phyloP scores from a whole-genome alignment of 2,329 filamentous ascomycete species.

The Dactylellina haptotyla region DNA sequence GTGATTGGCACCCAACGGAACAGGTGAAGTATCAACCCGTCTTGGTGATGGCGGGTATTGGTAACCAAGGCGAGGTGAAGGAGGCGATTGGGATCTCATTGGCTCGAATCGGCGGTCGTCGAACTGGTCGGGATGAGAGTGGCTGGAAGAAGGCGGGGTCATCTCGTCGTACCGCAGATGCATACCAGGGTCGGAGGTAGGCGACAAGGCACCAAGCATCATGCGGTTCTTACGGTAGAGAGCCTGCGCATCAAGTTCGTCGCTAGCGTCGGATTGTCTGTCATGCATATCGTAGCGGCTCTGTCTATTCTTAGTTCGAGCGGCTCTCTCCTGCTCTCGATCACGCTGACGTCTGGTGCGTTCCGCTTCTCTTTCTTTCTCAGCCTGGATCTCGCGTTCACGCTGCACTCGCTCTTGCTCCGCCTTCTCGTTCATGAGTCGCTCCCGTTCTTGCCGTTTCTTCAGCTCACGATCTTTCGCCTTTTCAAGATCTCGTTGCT shows the following conservation, averaged over 20 bases:
- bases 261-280: slow-evolving; percentile 39
- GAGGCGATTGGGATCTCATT: slow-evolving; percentile 47
- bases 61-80: slow-evolving; percentile 49
- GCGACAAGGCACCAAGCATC: slow-evolving; percentile 49
- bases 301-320: slow-evolving; percentile 31
- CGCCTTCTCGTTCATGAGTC: slow-evolving; percentile 43
- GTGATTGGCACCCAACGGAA: slow-evolving; percentile 31
- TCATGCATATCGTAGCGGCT: slow-evolving; percentile 48
- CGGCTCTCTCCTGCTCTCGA: slow-evolving; percentile 25
- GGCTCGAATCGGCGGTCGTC: slow-evolving; percentile 49
- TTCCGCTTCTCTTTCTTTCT: slow-evolving; percentile 40
- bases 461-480: slow-evolving; percentile 44
- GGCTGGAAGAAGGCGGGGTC: slow-evolving; percentile 52
- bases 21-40: slow-evolving; percentile 44
- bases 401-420: slow-evolving; percentile 51
- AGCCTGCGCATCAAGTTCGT: slow-evolving; percentile 43
- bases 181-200: slow-evolving; percentile 43
- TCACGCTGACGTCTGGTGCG: slow-evolving; percentile 43
- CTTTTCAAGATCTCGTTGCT: slow-evolving; percentile 41
- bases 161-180: slow-evolving; percentile 52
- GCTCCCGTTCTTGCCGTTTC: slow-evolving; percentile 44
- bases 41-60: slow-evolving; percentile 48
- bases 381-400: slow-evolving; percentile 43
- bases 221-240: slow-evolving; percentile 53
- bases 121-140: slow-evolving; percentile 51